Conservation (phyloP, 2,329 filamentous ascomycete genomes). For the Colletotrichum eremochloae region DNA sequence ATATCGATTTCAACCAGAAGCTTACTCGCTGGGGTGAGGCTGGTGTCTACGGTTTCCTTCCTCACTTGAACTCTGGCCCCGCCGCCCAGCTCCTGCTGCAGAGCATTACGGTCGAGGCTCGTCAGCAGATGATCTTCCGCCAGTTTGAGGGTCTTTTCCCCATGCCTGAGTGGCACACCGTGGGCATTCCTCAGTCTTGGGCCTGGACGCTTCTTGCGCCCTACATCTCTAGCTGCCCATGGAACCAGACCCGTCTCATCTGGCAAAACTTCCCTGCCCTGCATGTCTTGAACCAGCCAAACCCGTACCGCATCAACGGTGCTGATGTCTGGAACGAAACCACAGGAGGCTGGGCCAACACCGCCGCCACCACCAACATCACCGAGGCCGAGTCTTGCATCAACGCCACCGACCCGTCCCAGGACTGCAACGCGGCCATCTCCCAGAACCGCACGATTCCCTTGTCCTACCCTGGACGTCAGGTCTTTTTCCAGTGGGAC, state of each 20-base stretch:
- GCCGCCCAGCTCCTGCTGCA: constrained; percentile 80
- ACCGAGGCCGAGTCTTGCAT: constrained; percentile 65
- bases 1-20: constrained; percentile 87
- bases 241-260: constrained; percentile 77
- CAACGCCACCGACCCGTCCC: constrained; percentile 65
- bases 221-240: constrained; percentile 83
- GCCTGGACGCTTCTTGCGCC: constrained; percentile 85
- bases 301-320: constrained; percentile 75
- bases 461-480: constrained; percentile 79
- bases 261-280: constrained; percentile 90
- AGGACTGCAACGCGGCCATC: constrained; percentile 74
- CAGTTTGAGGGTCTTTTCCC: constrained; percentile 85
- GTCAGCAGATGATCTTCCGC: constrained; percentile 87
- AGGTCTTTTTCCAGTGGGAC: constrained; percentile 81
- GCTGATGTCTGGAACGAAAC: constrained; percentile 75
- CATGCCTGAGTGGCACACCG: constrained; percentile 86
- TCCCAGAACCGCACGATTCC: constrained; percentile 77
- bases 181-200: constrained; percentile 86
- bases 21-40: constrained; percentile 86
- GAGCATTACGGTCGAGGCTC: constrained; percentile 82
- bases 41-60: constrained; percentile 84
- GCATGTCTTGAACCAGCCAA: constrained; percentile 81
- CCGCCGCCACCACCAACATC: constrained; percentile 63
- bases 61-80: constrained; percentile 82
- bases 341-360: constrained; percentile 68